Percentiles rank a stretch among this genome's conserved stretches.
phyloP scores from a whole-genome alignment of 1,284 basidiomycete genomes.

The Baeospora myosura region DNA sequence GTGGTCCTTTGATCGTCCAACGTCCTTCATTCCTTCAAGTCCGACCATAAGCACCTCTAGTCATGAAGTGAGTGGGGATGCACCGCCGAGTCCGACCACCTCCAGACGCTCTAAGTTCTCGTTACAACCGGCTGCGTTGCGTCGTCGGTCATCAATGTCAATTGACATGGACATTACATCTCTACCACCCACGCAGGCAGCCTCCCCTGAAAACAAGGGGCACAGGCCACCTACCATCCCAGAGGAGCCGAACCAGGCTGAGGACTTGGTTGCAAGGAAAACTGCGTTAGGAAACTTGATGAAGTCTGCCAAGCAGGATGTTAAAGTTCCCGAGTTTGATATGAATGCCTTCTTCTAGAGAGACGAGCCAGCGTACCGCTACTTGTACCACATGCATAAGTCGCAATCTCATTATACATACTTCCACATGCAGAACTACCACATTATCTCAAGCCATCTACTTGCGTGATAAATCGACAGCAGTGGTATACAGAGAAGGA shows the following conservation, averaged over 20 bases:
- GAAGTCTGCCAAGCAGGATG: constrained; percentile 81
- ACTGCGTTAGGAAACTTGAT: constrained; percentile 76
- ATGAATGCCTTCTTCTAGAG: constrained; percentile 66
- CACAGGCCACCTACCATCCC: constrained; percentile 13
- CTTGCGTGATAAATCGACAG: too few relatives aligned
- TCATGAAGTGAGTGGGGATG: constrained; percentile 5
- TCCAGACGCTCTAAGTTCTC: constrained; percentile 45
- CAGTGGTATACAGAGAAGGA: too few relatives aligned
- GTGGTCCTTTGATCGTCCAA: constrained; percentile 86
- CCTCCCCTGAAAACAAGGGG: constrained; percentile 35
- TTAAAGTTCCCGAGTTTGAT: constrained; percentile 80
- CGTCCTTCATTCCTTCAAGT: constrained; percentile 24
- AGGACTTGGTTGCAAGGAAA: constrained; percentile 54
- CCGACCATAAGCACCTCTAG: neutral
- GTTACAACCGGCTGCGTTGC: constrained; percentile 40
- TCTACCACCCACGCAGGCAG: constrained; percentile 48
- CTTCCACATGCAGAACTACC: too few relatives aligned
- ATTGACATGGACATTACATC: constrained; percentile 84
- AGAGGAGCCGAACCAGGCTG: constrained; percentile 39
- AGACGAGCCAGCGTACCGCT: too few relatives aligned
- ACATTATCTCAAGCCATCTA: too few relatives aligned
- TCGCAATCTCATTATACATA: too few relatives aligned
- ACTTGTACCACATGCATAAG: too few relatives aligned
- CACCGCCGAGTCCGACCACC: constrained; percentile 34
- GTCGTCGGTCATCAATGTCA: constrained; percentile 63